Conservation (phyloP, 2,329 filamentous ascomycete genomes). For the Neonectria faginata region DNA sequence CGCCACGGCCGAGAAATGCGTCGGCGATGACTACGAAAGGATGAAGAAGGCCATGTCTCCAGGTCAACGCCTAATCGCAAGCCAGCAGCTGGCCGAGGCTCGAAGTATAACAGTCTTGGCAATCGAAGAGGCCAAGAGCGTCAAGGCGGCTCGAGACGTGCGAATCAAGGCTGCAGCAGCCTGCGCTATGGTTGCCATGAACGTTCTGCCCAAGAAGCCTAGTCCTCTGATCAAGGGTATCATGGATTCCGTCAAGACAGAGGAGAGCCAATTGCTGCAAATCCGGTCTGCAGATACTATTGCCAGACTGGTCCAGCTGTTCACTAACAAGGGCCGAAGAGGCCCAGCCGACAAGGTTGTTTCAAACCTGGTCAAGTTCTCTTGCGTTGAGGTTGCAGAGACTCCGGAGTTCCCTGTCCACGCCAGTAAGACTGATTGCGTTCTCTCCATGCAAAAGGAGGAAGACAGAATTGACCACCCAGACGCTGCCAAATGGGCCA, state of each 20-base stretch:
- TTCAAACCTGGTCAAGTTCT: slow-evolving; percentile 95
- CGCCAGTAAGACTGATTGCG: slow-evolving; percentile 79
- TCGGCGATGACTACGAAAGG: slow-evolving; percentile 86
- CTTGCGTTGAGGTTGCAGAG: slow-evolving; percentile 96
- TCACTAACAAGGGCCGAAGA: slow-evolving; percentile 81
- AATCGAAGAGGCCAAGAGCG: slow-evolving; percentile 81
- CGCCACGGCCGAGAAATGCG: slow-evolving; percentile 86
- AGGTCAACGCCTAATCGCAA: slow-evolving; percentile 86
- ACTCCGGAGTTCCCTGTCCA: slow-evolving; percentile 95
- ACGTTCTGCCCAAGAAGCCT: slow-evolving; percentile 90
- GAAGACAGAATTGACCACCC: slow-evolving; percentile 94
- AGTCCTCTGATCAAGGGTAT: slow-evolving; percentile 93
- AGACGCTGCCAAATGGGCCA: slow-evolving; percentile 89
- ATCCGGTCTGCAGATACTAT: slow-evolving; percentile 87
- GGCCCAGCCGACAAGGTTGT: slow-evolving; percentile 96
- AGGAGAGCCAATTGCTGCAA: slow-evolving; percentile 91
- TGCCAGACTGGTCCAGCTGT: slow-evolving; percentile 85
- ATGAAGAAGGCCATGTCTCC: slow-evolving; percentile 91
- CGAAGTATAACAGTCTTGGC: slow-evolving; percentile 75
- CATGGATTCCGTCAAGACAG: slow-evolving; percentile 97
- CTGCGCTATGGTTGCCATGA: slow-evolving; percentile 88
- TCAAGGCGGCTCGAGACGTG: slow-evolving; percentile 85
- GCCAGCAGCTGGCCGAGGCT: slow-evolving; percentile 82
- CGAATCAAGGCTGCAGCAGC: slow-evolving; percentile 89
- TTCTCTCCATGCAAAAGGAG: slow-evolving; percentile 95